phyloP scores from a whole-genome alignment of 352 stramenopile species.

The Pythium dissimile region DNA sequence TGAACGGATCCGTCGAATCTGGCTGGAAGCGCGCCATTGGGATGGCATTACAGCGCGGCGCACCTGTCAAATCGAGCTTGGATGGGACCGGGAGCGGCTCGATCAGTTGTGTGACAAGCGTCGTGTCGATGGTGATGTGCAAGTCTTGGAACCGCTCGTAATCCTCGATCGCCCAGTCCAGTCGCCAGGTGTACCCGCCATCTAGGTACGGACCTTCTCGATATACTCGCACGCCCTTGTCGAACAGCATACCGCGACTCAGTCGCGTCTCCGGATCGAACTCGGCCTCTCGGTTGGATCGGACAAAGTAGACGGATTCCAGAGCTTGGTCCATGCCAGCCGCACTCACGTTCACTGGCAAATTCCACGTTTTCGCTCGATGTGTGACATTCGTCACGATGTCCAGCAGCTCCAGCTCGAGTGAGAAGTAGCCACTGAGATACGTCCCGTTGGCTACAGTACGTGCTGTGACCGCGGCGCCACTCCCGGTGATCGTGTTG shows the following conservation, averaged over 20 bases:
- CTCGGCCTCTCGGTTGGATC: slow-evolving; percentile 61
- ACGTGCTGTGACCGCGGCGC: slow-evolving; percentile 22
- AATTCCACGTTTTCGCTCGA: slow-evolving; percentile 48
- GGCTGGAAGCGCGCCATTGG: slow-evolving; percentile 41
- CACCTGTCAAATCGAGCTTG: slow-evolving; percentile 37
- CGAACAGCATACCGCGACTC: slow-evolving; percentile 52
- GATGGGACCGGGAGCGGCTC: slow-evolving; percentile 54
- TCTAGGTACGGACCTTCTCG: slow-evolving; percentile 66
- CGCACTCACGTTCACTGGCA: slow-evolving; percentile 70
- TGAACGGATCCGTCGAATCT: slow-evolving; percentile 46
- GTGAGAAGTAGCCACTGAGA: slow-evolving; percentile 52
- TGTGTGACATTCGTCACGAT: slow-evolving; percentile 33
- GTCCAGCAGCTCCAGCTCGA: slow-evolving; percentile 53
- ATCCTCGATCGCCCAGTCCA: slow-evolving; percentile 73
- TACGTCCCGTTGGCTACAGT: slow-evolving; percentile 77
- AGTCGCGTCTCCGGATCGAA: slow-evolving; percentile 50
- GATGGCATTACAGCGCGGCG: slow-evolving; percentile 46
- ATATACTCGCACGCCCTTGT: slow-evolving; percentile 70
- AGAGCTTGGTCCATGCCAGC: slow-evolving; percentile 72
- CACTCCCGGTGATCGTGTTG: slow-evolving; percentile 28
- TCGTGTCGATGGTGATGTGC: slow-evolving; percentile 53
- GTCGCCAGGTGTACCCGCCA: slow-evolving; percentile 64
- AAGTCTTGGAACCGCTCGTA: slow-evolving; percentile 72
- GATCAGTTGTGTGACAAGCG: slow-evolving; percentile 58
- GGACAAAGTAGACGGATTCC: slow-evolving; percentile 61